Base-by-base conservation (phyloP, 257 asterid genomes). In the Cruciata laevipes region DNA sequence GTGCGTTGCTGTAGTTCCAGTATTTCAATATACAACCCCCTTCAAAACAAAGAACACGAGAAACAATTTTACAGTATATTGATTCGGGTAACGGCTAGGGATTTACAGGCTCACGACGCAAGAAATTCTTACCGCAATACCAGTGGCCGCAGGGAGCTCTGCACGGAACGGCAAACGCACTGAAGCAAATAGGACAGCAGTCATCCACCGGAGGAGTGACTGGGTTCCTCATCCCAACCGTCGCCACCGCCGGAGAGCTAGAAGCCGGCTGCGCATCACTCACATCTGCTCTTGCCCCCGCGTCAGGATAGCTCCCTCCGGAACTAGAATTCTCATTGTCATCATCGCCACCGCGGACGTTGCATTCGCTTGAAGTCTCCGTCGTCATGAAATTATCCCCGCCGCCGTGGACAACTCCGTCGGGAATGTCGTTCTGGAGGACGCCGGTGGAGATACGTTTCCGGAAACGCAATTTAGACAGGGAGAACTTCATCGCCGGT, bases 21-120 rank as follows among this genome's bases (percentile, higher is more conserved):
- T 87, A 90, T 78, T 87, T 91, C 80, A 90, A 75, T 77, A 87
- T 84, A 73, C 95, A 90, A 64, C 89, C 80, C 40, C 97, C 97
- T 90, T 77, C 3, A 74, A 33, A 56, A 44, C 27, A 53, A 74
- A 56, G 5, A 62, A 47, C 66, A 53, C 61, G 20, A 27, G 30
- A 25, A 20, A 27, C 30, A 27, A 27, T 27, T 27, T 27, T 11
- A 2, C 25, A 12, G 16, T 6, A 16, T 24, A 13, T 4, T 13
- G 38, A 4, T n/a, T n/a, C n/a, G n/a, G n/a, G n/a, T 1, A 49
- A 61, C 9, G 5, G 17, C 38, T 16, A 65, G 58, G 56, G 38
- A n/a, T 24, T 21, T 42, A 42, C n/a, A 38, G 42, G 69, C 57
- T 23, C 30, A 14, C 6, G 16, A 0, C 44, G 12, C 49, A 11